Evolutionary conservation across 169 alveolate species (phyloP).

Genomic region (Fabrea salina): DNA sequence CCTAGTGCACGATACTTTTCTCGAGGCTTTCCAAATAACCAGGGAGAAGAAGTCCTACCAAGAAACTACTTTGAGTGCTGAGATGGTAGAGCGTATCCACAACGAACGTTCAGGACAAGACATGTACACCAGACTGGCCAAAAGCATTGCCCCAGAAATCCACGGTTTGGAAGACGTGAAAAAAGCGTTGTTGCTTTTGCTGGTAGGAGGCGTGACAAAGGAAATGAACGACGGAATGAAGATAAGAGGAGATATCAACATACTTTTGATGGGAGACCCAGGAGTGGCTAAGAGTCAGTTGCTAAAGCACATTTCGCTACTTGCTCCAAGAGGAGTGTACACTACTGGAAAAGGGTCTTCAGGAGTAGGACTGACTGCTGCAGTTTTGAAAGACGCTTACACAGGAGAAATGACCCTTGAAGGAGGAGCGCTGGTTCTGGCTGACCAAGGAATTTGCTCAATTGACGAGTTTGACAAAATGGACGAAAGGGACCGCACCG

Average conservation of each 20-base stretch:
- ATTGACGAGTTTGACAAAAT: conserved; percentile 98
- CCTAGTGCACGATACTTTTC: conserved; percentile 72
- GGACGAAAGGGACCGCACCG: conserved; percentile 97
- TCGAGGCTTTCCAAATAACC: conserved; percentile 69
- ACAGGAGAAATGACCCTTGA: conserved; percentile 87
- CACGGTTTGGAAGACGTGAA: conserved; percentile 96
- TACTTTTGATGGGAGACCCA: conserved; percentile 97
- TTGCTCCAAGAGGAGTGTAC: conserved; percentile 92
- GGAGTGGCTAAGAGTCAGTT: conserved; percentile 98
- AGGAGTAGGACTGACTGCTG: conserved; percentile 99
- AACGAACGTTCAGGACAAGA: conserved; percentile 72
- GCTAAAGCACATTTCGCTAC: conserved; percentile 86
- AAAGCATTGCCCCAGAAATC: conserved; percentile 96
- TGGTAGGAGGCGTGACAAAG: conserved; percentile 94
- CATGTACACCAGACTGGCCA: conserved; percentile 89
- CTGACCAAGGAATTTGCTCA: conserved; percentile 97
- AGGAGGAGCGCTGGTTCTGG: conserved; percentile 98
- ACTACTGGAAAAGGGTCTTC: conserved; percentile 96
- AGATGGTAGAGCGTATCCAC: conserved; percentile 52
- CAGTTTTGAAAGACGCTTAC: conserved; percentile 93
- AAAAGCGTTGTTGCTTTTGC: conserved; percentile 90
- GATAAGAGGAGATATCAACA: conserved; percentile 98
- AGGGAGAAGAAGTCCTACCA: conserved; percentile 83
- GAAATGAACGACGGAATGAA: conserved; percentile 93
- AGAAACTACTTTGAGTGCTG: conserved; percentile 55